phyloP scores from a whole-genome alignment of 331 rosid species.

The Quercus tomentella region DNA sequence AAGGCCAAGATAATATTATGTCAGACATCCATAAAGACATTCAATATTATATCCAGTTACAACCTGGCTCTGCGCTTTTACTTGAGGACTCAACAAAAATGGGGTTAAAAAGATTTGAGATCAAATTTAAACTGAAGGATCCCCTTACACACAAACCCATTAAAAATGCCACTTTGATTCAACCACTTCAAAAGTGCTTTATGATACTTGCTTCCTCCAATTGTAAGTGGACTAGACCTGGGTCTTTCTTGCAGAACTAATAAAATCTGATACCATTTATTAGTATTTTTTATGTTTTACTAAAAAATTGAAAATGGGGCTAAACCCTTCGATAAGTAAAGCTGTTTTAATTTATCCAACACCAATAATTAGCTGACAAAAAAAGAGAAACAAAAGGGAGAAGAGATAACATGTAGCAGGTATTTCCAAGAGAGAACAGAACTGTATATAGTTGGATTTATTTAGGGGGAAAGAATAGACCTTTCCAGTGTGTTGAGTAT shows the following conservation, averaged over 20 bases:
- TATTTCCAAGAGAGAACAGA: background rate
- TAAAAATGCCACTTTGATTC: background rate
- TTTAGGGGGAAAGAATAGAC: conserved; percentile 31
- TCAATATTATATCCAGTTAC: conserved; percentile 2
- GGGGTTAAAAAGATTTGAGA: background rate
- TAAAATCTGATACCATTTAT: background rate
- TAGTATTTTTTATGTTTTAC: background rate
- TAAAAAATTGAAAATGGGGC: background rate
- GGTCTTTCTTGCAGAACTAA: background rate
- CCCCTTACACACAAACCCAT: background rate
- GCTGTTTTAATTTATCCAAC: background rate
- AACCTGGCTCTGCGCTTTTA: background rate
- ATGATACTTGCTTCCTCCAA: background rate
- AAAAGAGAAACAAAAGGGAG: background rate
- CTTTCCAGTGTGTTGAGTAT: conserved; percentile 98
- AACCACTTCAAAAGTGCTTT: background rate
- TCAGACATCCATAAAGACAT: conserved; percentile 8
- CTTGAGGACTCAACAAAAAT: background rate
- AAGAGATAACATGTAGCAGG: background rate
- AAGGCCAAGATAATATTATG: conserved; percentile 18
- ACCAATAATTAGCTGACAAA: background rate
- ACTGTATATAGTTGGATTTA: background rate
- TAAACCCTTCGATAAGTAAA: background rate
- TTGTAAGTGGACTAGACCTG: conserved; percentile 5
- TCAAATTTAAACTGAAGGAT: background rate